A percentile compares a stretch with the other conserved stretches of the same genome.
Conservation (phyloP, 768 basidiomycete genomes). For the Terana coerulea region DNA sequence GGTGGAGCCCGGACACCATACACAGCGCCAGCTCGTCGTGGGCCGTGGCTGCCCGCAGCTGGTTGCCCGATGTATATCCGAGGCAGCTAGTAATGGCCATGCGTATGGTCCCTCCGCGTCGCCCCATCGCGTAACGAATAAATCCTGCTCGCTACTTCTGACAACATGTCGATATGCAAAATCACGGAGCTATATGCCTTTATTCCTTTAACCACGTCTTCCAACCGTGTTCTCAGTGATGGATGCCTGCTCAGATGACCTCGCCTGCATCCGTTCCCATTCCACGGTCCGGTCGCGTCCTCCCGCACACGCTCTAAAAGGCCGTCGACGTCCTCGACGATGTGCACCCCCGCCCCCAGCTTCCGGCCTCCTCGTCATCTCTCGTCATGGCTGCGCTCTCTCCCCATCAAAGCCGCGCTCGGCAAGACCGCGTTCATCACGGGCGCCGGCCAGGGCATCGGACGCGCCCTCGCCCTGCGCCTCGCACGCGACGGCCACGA, state of each 20-base stretch:
- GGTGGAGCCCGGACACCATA: too few species aligned
- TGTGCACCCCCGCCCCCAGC: not conserved
- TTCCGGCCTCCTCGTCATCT: not conserved
- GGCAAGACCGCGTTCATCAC: slow-evolving; percentile 39
- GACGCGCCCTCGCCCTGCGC: slow-evolving; percentile 42
- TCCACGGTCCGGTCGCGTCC: slow-evolving; percentile 1
- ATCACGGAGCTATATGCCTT: too few species aligned
- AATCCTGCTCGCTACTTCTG: not conserved
- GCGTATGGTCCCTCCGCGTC: not conserved
- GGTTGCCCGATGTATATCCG: too few species aligned
- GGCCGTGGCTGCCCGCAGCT: not conserved
- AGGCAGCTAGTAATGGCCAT: too few species aligned
- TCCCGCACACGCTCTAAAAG: slow-evolving; percentile 3
- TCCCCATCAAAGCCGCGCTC: slow-evolving; percentile 26
- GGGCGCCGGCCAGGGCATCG: slow-evolving; percentile 45
- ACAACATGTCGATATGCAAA: too few species aligned
- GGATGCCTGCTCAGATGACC: not conserved
- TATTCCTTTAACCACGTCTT: too few species aligned
- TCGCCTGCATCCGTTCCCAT: not conserved
- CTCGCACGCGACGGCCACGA: slow-evolving; percentile 46
- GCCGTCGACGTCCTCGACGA: too few species aligned
- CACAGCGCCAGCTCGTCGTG: not conserved
- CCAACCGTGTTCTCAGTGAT: not conserved
- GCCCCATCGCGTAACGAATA: too few species aligned
- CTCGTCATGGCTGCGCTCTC: slow-evolving; percentile 11